Evolutionary conservation across 2,329 filamentous ascomycete species (phyloP).

Genomic region (Verticillium nonalfalfae): DNA sequence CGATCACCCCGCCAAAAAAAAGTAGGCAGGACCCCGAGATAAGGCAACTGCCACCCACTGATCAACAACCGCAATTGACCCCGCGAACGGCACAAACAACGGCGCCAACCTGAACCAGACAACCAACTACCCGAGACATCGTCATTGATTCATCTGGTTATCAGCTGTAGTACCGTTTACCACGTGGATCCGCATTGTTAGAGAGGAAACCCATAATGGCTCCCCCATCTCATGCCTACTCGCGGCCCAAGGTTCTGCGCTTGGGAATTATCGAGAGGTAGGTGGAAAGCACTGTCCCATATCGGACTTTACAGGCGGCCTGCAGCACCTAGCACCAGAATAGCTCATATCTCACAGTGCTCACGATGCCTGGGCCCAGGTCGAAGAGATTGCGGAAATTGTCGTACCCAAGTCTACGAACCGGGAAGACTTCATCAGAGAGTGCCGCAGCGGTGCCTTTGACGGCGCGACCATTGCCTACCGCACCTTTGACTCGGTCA

Average conservation of each 20-base stretch:
- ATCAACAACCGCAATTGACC: background rate
- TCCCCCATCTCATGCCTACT: background rate
- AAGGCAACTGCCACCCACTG: background rate
- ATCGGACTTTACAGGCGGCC: background rate
- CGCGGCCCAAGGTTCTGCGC: slow-evolving; percentile 26
- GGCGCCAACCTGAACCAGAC: too few relatives aligned
- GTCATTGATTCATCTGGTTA: background rate
- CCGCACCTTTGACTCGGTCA: slow-evolving; percentile 61
- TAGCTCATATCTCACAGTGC: slow-evolving; percentile 43
- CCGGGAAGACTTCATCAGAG: slow-evolving; percentile 61
- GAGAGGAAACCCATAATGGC: background rate
- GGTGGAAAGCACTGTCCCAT: slow-evolving; percentile 7
- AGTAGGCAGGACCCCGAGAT: background rate
- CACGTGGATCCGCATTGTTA: background rate
- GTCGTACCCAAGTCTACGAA: slow-evolving; percentile 53
- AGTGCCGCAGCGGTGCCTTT: slow-evolving; percentile 59
- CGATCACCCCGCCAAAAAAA: background rate
- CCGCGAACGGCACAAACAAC: background rate
- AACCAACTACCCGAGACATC: too few relatives aligned
- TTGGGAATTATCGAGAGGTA: slow-evolving; percentile 33
- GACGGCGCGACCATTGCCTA: slow-evolving; percentile 61
- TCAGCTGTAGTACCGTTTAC: background rate
- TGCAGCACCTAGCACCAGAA: background rate
- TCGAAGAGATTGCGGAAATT: slow-evolving; percentile 59
- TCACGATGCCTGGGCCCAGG: slow-evolving; percentile 54